Base-by-base conservation (phyloP, 1,284 basidiomycete species). In the Apiotrichum akiyoshidainum region DNA sequence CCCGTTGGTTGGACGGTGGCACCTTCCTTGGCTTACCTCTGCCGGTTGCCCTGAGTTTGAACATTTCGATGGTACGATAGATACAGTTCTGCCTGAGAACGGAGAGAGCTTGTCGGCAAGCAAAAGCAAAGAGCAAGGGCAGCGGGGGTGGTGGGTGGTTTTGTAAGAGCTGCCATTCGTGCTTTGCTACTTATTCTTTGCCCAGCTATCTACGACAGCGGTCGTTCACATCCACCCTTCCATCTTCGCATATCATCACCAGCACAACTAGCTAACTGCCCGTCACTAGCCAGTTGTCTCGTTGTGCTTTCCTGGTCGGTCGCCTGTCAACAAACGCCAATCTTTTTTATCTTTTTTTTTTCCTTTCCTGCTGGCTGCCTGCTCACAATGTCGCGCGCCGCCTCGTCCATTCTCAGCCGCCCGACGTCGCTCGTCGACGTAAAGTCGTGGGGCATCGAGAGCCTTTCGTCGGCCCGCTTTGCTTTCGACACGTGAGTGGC, bases 401-500 rank as follows among this genome's bases (percentile, higher is more conserved):
- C 68, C 0, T 76, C 74, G 10, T 70, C 74, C 47, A 66, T 68
- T 21, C 72, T 76, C 61, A 61, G 71, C 40, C 60, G 67, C 44
- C 69, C 74, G 37, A 72, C 74, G 19, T 70, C 73, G 35, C 62
- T 71, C 49, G 67, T 64, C 58, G 67, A 75, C 65, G 59, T 71
- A 44, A 69, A 60, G 50, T 63, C 67, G 14, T 76, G 73, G 73
- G 74, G 74, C 22, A 57, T 76, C 5, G 74, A 74, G n/a, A 65
- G 63, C 22, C 68, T 76, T 14, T 65, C 60, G 57, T 70, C 70
- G 55, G 65, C 71, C 17, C 66, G 65, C 46, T 71, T 74, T 65
- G 61, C 58, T 33, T 70, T 76, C 57, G 73, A 76, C 62, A 69
- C 68, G 74, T 76, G 58, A 54, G n/a, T 11, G 13, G 12, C 35